Percentiles rank a stretch among this genome's conserved stretches.
Conservation (phyloP, 768 basidiomycete genomes). For the Calocybe gangraenosa region DNA sequence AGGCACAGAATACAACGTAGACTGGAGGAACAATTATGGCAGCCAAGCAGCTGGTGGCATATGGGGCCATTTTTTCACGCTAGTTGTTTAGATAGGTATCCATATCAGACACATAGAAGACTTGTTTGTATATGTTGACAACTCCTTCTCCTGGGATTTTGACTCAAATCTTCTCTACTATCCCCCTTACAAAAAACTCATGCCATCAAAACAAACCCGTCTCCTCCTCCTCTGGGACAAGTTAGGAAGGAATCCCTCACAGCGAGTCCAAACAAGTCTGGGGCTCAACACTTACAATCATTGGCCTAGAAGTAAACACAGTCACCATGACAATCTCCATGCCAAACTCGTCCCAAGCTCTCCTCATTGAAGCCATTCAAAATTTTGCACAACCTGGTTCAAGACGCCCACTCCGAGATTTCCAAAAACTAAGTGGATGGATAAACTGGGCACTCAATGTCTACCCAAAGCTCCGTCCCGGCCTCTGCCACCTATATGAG, state of each 20-base stretch:
- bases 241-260: constrained; percentile 36
- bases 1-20: constrained; percentile 22
- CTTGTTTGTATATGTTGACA: constrained; percentile 28
- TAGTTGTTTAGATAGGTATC: constrained; percentile 31
- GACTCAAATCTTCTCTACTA: constrained; percentile 22
- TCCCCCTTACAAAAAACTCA: constrained; percentile 17
- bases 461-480: constrained; percentile 25
- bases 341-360: not conserved
- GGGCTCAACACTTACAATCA: constrained; percentile 26
- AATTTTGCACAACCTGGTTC: constrained; percentile 5
- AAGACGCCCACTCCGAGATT: not conserved
- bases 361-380: constrained; percentile 12
- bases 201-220: not conserved
- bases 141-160: constrained; percentile 21
- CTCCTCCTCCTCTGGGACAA: constrained; percentile 29
- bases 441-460: constrained; percentile 38
- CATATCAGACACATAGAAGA: constrained; percentile 12
- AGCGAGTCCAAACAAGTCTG: constrained; percentile 34
- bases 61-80: constrained; percentile 21
- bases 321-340: constrained; percentile 25
- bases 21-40: constrained; percentile 29
- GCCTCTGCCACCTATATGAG: no score
- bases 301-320: constrained; percentile 35
- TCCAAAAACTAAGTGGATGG: constrained; percentile 25
- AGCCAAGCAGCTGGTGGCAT: constrained; percentile 28